Percentiles rank a stretch among this genome's conserved stretches.
These are phyloP conservation scores for Boletus pseudo-olivaceus DNA, from an alignment of 768 basidiomycete species.

Conservation along the genomic window DNA sequence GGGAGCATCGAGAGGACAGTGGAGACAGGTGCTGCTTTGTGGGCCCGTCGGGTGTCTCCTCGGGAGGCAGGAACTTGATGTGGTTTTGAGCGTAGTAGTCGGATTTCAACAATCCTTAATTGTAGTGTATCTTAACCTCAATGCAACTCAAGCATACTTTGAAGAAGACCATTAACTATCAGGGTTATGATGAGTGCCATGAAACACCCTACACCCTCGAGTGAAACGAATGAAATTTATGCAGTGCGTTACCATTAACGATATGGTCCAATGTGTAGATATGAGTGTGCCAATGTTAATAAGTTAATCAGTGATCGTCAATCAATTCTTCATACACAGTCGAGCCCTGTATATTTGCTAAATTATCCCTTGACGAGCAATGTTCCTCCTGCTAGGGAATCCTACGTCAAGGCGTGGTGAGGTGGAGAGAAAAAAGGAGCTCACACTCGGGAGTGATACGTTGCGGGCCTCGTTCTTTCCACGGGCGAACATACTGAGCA, in stretches of 20 bases:
- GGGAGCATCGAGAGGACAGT: conserved; percentile 12
- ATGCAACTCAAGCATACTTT: conserved; percentile 6
- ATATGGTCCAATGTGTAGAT: neutral
- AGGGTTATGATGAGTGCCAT: neutral
- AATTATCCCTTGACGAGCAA: conserved; percentile 2
- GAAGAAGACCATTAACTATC: too few species aligned
- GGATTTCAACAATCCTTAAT: conserved; percentile 82
- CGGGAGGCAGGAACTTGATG: conserved; percentile 24
- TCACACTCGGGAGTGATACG: conserved; percentile 11
- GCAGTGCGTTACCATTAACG: neutral
- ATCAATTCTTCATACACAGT: conserved; percentile 2
- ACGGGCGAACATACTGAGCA: conserved; percentile 30
- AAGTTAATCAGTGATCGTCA: conserved; percentile 7
- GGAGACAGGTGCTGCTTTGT: conserved; percentile 23
- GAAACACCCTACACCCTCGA: neutral
- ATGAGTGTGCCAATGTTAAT: neutral
- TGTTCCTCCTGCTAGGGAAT: conserved; percentile 4
- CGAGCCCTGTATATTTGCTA: neutral
- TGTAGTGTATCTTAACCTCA: conserved; percentile 22
- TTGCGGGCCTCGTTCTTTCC: conserved; percentile 15
- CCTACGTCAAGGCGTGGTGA: neutral
- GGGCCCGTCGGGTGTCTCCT: conserved; percentile 23
- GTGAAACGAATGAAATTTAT: neutral
- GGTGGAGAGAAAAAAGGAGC: neutral
- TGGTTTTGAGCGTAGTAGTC: conserved; percentile 43